A percentile compares a stretch with the other conserved stretches of the same genome.
Evolutionary conservation across 257 asterid genomes (phyloP).

Genomic region (Lycium ferocissimum): DNA sequence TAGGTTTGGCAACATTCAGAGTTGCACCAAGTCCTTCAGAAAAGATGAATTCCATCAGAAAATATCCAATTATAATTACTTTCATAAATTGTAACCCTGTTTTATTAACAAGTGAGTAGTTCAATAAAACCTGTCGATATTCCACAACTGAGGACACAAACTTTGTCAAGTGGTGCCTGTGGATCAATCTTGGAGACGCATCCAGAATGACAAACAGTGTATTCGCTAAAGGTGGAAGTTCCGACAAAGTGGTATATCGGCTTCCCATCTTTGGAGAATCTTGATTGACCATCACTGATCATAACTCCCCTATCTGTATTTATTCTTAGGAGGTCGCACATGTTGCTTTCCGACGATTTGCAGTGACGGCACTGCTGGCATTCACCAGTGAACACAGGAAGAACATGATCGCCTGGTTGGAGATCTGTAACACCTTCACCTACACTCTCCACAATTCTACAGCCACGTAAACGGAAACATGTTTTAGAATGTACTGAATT

Average conservation of each 20-base stretch:
- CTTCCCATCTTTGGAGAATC: constrained; percentile 75
- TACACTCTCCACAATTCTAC: constrained; percentile 81
- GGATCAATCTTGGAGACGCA: constrained; percentile 79
- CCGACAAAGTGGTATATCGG: constrained; percentile 83
- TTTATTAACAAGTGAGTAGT: neutral
- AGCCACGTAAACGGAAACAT: neutral
- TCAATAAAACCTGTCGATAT: constrained; percentile 70
- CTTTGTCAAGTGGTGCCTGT: constrained; percentile 77
- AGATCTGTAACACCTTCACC: constrained; percentile 89
- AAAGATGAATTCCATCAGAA: neutral
- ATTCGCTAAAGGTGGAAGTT: constrained; percentile 92
- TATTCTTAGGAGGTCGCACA: constrained; percentile 85
- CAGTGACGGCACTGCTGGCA: constrained; percentile 83
- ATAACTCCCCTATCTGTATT: constrained; percentile 88
- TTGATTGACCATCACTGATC: constrained; percentile 70
- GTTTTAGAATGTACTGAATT: neutral
- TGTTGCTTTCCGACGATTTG: constrained; percentile 81
- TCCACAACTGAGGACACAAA: constrained; percentile 88
- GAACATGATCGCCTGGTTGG: constrained; percentile 89
- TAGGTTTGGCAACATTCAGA: constrained; percentile 81
- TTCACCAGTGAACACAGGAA: constrained; percentile 89
- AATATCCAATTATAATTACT: neutral
- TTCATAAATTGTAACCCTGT: neutral
- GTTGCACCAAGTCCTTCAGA: constrained; percentile 76
- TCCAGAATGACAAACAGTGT: constrained; percentile 79